These are phyloP conservation scores for Scheffersomyces ergatensis DNA, from an alignment of 805 yeast species.

Conservation along the genomic window DNA sequence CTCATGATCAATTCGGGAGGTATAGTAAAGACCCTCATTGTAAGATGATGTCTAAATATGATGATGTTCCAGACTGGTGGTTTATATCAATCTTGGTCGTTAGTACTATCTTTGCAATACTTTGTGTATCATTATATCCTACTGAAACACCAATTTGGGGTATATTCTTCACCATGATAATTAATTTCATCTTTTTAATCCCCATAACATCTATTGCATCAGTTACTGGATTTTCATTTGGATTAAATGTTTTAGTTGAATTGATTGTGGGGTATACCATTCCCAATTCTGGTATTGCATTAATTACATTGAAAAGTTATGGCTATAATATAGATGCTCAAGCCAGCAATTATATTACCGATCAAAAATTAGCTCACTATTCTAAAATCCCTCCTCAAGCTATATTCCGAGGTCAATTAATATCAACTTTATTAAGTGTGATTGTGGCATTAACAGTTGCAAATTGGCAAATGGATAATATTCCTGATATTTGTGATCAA, in stretches of 20 bases:
- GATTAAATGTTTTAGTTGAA: constrained; percentile 62
- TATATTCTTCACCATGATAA: constrained; percentile 52
- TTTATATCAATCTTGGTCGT: constrained; percentile 44
- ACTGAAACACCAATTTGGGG: constrained; percentile 66
- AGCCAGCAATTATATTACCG: constrained; percentile 54
- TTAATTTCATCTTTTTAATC: constrained; percentile 53
- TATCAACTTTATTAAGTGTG: constrained; percentile 34
- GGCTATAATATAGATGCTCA: constrained; percentile 61
- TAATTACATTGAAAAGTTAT: constrained; percentile 46
- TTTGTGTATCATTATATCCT: constrained; percentile 45
- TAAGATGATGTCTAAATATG: constrained; percentile 55
- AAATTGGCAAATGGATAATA: constrained; percentile 39
- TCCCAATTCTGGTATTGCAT: constrained; percentile 59
- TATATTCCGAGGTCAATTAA: constrained; percentile 47
- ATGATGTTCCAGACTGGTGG: constrained; percentile 79
- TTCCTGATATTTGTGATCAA: constrained; percentile 33
- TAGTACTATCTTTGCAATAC: constrained; percentile 43
- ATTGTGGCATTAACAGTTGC: constrained; percentile 31
- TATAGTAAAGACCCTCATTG: constrained; percentile 51
- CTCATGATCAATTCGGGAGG: constrained; percentile 18
- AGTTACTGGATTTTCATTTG: constrained; percentile 57
- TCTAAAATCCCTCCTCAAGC: constrained; percentile 62
- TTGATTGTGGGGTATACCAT: constrained; percentile 62
- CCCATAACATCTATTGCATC: constrained; percentile 65
- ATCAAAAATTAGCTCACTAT: constrained; percentile 51